Conservation (phyloP, 352 stramenopile species). For the Phytophthora sansomeana region DNA sequence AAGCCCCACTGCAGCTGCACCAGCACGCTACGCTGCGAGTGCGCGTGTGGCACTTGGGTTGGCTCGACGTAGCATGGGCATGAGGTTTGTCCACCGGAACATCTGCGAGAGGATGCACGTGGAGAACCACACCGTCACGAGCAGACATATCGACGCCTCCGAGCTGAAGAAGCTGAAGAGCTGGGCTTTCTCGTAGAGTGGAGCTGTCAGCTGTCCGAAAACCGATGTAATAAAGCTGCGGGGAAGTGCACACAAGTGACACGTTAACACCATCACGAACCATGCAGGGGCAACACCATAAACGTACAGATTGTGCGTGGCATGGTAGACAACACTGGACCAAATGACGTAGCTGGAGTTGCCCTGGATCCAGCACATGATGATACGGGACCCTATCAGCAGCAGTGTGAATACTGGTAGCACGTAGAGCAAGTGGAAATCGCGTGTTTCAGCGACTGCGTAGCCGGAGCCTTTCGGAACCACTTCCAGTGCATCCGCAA, state of each 20-base stretch:
- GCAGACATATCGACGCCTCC: slow-evolving; percentile 80
- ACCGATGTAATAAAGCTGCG: slow-evolving; percentile 88
- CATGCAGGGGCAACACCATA: background rate
- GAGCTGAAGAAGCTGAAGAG: slow-evolving; percentile 90
- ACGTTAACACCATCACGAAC: background rate
- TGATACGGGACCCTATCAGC: slow-evolving; percentile 85
- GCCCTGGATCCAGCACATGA: slow-evolving; percentile 93
- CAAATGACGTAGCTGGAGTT: slow-evolving; percentile 91
- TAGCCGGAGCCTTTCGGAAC: slow-evolving; percentile 82
- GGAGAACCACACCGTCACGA: slow-evolving; percentile 90
- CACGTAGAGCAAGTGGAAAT: slow-evolving; percentile 86
- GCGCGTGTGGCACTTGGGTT: slow-evolving; percentile 48
- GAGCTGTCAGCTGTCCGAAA: slow-evolving; percentile 86
- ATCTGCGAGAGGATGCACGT: slow-evolving; percentile 91
- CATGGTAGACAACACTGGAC: slow-evolving; percentile 88
- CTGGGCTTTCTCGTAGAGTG: slow-evolving; percentile 82
- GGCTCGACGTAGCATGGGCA: slow-evolving; percentile 69
- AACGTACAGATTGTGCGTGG: slow-evolving; percentile 88
- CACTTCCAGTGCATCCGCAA: slow-evolving; percentile 81
- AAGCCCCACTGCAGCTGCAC: background rate
- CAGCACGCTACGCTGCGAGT: slow-evolving; percentile 42
- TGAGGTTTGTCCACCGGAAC: slow-evolving; percentile 84
- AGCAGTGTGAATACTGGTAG: slow-evolving; percentile 81
- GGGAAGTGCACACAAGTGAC: background rate
- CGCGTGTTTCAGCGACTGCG: slow-evolving; percentile 73